Evolutionary conservation across 495 filamentous ascomycete species (phyloP).

Genomic region (Cercophora newfieldiana): DNA sequence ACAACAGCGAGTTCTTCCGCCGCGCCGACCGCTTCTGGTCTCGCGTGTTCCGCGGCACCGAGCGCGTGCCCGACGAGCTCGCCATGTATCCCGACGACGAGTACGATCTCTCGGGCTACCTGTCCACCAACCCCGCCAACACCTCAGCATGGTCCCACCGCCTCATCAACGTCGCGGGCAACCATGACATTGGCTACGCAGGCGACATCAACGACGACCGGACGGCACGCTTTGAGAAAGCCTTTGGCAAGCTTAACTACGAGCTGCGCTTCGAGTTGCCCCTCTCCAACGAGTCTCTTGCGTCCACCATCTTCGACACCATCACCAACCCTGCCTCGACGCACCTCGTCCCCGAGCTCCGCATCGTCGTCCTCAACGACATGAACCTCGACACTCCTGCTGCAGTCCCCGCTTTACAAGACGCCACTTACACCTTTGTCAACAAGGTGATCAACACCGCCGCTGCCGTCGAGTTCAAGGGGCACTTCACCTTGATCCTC

Average conservation of each 20-base stretch:
- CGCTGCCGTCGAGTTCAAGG: constrained; percentile 62
- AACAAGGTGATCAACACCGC: constrained; percentile 69
- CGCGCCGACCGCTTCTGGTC: constrained; percentile 78
- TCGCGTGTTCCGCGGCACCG: constrained; percentile 69
- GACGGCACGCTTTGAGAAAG: constrained; percentile 73
- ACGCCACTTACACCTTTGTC: constrained; percentile 73
- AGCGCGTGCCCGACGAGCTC: constrained; percentile 65
- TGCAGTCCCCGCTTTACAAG: constrained; percentile 60
- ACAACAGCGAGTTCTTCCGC: constrained; percentile 74
- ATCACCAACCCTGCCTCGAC: constrained; percentile 36
- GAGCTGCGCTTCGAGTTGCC: constrained; percentile 72
- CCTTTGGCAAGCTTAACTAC: constrained; percentile 87
- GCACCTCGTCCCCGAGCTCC: constrained; percentile 61
- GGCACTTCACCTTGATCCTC: constrained; percentile 75
- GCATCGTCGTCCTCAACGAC: constrained; percentile 82
- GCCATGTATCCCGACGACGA: constrained; percentile 48
- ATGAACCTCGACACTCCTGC: constrained; percentile 90
- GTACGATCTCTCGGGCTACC: constrained; percentile 54
- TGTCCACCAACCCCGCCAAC: constrained; percentile 33
- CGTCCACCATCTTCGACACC: constrained; percentile 37
- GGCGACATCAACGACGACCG: constrained; percentile 76
- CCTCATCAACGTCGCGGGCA: constrained; percentile 87
- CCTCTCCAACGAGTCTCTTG: constrained; percentile 29
- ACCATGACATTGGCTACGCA: constrained; percentile 95
- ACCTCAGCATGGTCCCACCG: constrained; percentile 61